Percentiles rank a stretch among this genome's conserved stretches.
Evolutionary conservation across 228 moss, liverwort and hornwort genomes (phyloP).

Genomic region (Sphagnum fallax): DNA sequence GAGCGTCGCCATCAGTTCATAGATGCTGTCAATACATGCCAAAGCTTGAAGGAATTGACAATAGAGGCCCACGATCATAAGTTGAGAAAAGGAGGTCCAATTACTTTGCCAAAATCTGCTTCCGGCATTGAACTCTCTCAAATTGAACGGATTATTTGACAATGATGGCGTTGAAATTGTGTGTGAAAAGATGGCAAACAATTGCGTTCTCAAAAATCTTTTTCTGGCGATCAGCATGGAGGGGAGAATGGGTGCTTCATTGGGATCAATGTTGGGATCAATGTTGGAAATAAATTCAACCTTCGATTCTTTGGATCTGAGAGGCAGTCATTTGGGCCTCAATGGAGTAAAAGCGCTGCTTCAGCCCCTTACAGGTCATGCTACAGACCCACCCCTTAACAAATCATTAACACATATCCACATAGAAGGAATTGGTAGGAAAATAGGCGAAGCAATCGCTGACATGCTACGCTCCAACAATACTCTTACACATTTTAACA

Average conservation of each 20-base stretch:
- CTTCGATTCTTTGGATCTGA: background rate
- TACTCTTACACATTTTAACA: background rate
- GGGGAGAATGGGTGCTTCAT: background rate
- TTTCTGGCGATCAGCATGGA: background rate
- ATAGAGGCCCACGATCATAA: rapidly evolving
- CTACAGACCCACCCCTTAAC: background rate
- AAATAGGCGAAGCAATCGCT: background rate
- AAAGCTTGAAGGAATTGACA: background rate
- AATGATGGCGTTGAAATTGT: background rate
- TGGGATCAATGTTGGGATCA: no score
- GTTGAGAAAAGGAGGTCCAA: background rate
- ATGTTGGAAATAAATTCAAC: slow-evolving; percentile 1
- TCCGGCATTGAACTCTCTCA: no score
- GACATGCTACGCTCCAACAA: background rate
- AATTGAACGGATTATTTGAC: background rate
- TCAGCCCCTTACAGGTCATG: background rate
- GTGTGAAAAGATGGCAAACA: background rate
- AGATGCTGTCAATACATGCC: background rate
- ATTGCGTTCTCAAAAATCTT: background rate
- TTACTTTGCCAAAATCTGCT: background rate
- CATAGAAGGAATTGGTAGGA: no score
- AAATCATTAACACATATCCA: background rate
- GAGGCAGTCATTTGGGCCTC: background rate
- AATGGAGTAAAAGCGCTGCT: background rate
- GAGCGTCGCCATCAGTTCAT: background rate